These are phyloP conservation scores for Voacanga thouarsii DNA, from an alignment of 257 asterid genomes.

Conservation along the genomic window DNA sequence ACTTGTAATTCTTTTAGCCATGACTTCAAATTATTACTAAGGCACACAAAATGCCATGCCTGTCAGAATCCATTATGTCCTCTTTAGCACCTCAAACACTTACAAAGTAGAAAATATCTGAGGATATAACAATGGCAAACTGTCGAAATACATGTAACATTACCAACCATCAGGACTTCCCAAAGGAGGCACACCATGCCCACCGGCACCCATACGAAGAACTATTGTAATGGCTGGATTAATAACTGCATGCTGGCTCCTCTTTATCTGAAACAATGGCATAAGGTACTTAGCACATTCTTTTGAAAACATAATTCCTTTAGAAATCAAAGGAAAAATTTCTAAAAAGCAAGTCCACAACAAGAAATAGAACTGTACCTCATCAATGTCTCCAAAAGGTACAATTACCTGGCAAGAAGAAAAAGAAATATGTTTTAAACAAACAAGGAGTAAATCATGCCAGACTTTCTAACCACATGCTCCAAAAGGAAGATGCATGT, in stretches of 20 bases:
- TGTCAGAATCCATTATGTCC: neutral
- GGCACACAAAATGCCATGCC: neutral
- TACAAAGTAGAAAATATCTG: neutral
- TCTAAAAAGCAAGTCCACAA: conserved; percentile 17
- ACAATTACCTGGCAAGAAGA: conserved; percentile 65
- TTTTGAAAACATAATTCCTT: conserved; percentile 5
- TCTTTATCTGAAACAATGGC: conserved; percentile 57
- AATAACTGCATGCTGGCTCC: conserved; percentile 87
- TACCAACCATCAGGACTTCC: conserved; percentile 86
- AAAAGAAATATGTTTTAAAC: conserved; percentile 21
- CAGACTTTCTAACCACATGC: neutral
- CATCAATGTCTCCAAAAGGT: conserved; percentile 87
- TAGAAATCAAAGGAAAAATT: conserved; percentile 14
- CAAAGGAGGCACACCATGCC: conserved; percentile 85
- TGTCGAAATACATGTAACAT: neutral
- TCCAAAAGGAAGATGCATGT: neutral
- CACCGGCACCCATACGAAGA: conserved; percentile 85
- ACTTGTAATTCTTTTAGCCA: neutral
- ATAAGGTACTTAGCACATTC: conserved; percentile 18
- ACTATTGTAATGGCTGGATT: conserved; percentile 82
- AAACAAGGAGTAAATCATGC: conserved; percentile 6
- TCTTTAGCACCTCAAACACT: neutral
- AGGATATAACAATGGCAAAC: neutral
- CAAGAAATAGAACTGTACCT: conserved; percentile 47
- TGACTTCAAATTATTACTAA: neutral